Percentiles rank a stretch among this genome's conserved stretches.
Evolutionary conservation across 2,329 filamentous ascomycete genomes (phyloP).

Genomic region (Eurotiales sp.): DNA sequence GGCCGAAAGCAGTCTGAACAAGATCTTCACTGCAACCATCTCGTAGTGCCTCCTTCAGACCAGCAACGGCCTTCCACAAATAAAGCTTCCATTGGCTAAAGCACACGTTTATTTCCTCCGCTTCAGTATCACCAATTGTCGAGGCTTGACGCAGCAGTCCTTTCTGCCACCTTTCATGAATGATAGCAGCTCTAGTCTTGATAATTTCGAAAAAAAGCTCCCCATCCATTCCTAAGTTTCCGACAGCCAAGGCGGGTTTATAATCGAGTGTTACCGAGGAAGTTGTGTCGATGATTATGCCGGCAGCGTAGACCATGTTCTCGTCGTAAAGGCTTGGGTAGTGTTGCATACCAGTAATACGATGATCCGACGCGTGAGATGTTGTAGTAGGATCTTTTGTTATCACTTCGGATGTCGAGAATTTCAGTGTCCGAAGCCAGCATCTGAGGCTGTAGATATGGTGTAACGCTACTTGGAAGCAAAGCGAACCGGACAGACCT

Average conservation of each 20-base stretch:
- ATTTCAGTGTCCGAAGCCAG: not conserved
- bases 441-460: not conserved
- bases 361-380: too few relatives aligned
- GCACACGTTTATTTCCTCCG: too few relatives aligned
- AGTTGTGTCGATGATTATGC: not conserved
- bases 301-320: not conserved
- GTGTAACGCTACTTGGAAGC: not conserved
- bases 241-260: not conserved
- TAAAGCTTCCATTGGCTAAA: not conserved
- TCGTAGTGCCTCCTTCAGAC: constrained; percentile 1
- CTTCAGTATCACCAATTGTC: too few relatives aligned
- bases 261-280: not conserved
- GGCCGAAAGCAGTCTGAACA: not conserved
- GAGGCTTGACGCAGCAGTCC: too few relatives aligned
- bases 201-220: too few relatives aligned
- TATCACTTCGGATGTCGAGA: not conserved
- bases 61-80: not conserved
- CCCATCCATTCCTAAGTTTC: not conserved
- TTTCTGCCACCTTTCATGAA: too few relatives aligned
- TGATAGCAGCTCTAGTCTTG: too few relatives aligned
- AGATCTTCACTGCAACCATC: not conserved
- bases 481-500: not conserved
- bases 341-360: not conserved
- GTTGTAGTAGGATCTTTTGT: not conserved
- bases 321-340: not conserved